A percentile compares a stretch with the other conserved stretches of the same genome.
Evolutionary conservation across 2,329 filamentous ascomycete species (phyloP).

Genomic region (Microcyclospora tardicrescens): DNA sequence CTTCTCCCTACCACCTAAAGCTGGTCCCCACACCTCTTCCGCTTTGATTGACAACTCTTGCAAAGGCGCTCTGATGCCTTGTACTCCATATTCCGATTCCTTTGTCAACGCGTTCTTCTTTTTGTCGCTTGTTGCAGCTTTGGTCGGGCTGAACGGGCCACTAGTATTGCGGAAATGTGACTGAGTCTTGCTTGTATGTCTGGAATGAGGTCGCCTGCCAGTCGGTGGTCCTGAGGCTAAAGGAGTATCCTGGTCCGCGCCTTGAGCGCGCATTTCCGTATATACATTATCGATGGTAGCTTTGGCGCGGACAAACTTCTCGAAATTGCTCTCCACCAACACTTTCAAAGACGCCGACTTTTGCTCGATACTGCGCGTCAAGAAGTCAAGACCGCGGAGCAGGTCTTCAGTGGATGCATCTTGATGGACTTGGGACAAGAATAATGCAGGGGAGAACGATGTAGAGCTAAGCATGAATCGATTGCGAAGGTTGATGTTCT

Average conservation of each 20-base stretch:
- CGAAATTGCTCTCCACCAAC: slow-evolving; percentile 94
- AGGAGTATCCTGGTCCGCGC: slow-evolving; percentile 32
- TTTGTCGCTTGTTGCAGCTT: slow-evolving; percentile 34
- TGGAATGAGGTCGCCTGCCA: slow-evolving; percentile 41
- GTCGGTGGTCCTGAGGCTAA: slow-evolving; percentile 6
- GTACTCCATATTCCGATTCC: slow-evolving; percentile 81
- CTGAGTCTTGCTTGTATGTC: slow-evolving; percentile 53
- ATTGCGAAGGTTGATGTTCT: slow-evolving; percentile 60
- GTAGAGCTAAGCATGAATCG: slow-evolving; percentile 92
- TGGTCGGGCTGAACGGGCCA: slow-evolving; percentile 23
- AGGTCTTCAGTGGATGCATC: slow-evolving; percentile 71
- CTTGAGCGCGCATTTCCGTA: slow-evolving; percentile 77
- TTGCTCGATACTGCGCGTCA: slow-evolving; percentile 88
- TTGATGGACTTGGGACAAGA: slow-evolving; percentile 83
- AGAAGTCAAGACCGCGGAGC: slow-evolving; percentile 66
- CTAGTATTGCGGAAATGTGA: slow-evolving; percentile 25
- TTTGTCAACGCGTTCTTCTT: slow-evolving; percentile 87
- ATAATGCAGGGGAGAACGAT: slow-evolving; percentile 82
- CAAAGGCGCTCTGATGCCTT: slow-evolving; percentile 77
- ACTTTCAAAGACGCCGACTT: slow-evolving; percentile 95
- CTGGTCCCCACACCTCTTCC: slow-evolving; percentile 94
- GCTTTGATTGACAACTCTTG: slow-evolving; percentile 86
- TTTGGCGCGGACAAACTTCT: slow-evolving; percentile 93
- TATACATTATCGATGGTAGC: slow-evolving; percentile 98
- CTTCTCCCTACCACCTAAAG: slow-evolving; percentile 78